Percentiles rank a stretch among this genome's conserved stretches.
phyloP scores from a whole-genome alignment of 2,329 filamentous ascomycete genomes.

The Claviceps pusilla region DNA sequence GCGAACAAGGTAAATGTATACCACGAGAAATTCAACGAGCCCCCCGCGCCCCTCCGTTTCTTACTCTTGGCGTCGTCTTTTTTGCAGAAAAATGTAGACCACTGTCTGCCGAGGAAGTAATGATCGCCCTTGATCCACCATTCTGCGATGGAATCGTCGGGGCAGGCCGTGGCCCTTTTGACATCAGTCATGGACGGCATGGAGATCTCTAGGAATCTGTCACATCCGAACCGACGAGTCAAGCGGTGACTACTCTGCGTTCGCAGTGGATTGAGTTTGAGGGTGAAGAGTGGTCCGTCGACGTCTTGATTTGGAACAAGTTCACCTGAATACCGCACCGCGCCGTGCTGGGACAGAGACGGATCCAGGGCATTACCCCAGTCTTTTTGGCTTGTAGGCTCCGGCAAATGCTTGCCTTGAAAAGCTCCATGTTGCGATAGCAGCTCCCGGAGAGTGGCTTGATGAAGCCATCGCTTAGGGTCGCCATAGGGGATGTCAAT shows the following conservation, averaged over 20 bases:
- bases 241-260: conserved; percentile 37
- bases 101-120: conserved; percentile 29
- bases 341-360: conserved; percentile 21
- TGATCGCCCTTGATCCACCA: conserved; percentile 21
- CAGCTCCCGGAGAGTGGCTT: conserved; percentile 25
- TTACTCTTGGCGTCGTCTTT: conserved; percentile 21
- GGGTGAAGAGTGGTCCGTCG: conserved; percentile 26
- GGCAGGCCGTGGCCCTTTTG: conserved; percentile 14
- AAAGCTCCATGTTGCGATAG: conserved; percentile 27
- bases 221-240: conserved; percentile 38
- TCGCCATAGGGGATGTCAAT: conserved; percentile 20
- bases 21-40: not conserved
- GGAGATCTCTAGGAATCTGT: conserved; percentile 42
- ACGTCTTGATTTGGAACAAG: conserved; percentile 22
- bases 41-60: not conserved
- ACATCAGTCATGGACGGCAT: conserved; percentile 28
- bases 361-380: conserved; percentile 30
- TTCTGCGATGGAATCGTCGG: conserved; percentile 17
- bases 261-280: conserved; percentile 33
- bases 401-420: conserved; percentile 30
- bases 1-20: conserved; percentile 37
- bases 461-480: conserved; percentile 25
- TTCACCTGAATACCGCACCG: conserved; percentile 28
- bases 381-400: conserved; percentile 25
- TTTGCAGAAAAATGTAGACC: conserved; percentile 32